Evolutionary conservation across 1,139 yeast species (phyloP).

Genomic region (Meyerozyma guilliermondii): DNA sequence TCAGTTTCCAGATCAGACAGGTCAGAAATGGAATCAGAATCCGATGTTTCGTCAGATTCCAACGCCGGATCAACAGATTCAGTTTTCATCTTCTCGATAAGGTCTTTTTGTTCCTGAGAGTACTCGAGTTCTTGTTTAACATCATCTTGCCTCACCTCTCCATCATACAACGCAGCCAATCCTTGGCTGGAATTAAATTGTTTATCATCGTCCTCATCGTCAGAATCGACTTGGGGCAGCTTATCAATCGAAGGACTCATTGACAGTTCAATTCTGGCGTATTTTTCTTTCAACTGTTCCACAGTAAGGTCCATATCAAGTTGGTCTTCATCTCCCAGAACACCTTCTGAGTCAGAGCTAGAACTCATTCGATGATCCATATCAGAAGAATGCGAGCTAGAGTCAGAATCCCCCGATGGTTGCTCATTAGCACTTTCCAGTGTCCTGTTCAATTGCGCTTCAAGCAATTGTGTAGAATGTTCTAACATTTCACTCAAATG

Average conservation of each 20-base stretch:
- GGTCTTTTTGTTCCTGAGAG: slow-evolving; percentile 28
- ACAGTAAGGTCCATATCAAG: slow-evolving; percentile 57
- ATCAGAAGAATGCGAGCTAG: slow-evolving; percentile 12
- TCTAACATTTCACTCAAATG: slow-evolving; percentile 86
- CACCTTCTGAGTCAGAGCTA: slow-evolving; percentile 26
- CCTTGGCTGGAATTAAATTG: slow-evolving; percentile 19
- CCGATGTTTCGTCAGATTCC: slow-evolving; percentile 8
- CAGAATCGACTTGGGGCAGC: slow-evolving; percentile 1
- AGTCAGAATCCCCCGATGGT: slow-evolving; percentile 15
- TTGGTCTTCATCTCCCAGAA: slow-evolving; percentile 13
- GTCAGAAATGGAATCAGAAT: slow-evolving; percentile 18
- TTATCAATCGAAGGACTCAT: slow-evolving; percentile 8
- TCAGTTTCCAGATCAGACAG: slow-evolving; percentile 9
- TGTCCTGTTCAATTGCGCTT: slow-evolving; percentile 62
- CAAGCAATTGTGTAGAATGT: slow-evolving; percentile 84
- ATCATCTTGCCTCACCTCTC: slow-evolving; percentile 1
- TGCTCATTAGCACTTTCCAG: slow-evolving; percentile 19
- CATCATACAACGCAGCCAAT: slow-evolving; percentile 28
- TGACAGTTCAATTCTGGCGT: slow-evolving; percentile 43
- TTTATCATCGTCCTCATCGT: slow-evolving; percentile 15
- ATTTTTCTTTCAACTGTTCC: slow-evolving; percentile 62
- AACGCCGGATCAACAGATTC: slow-evolving; percentile 12
- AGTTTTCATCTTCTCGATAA: slow-evolving; percentile 20
- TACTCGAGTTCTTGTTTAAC: slow-evolving; percentile 16
- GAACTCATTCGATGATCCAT: slow-evolving; percentile 10